A percentile compares a stretch with the other conserved stretches of the same genome.
These are phyloP conservation scores for Obba rivulosa DNA, from an alignment of 768 basidiomycete species.

Conservation along the genomic window DNA sequence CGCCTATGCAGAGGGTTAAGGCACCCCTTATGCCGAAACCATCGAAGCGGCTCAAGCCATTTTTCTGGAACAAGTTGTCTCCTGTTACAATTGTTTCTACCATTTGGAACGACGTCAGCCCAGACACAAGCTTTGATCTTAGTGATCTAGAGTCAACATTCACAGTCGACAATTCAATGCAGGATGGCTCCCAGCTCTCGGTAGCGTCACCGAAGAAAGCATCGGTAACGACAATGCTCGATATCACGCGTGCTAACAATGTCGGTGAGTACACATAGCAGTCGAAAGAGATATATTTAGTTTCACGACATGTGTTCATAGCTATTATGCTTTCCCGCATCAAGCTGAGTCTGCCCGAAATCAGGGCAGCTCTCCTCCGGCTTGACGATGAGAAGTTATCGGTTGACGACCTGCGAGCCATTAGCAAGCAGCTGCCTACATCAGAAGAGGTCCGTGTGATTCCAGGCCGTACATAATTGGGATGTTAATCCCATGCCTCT, in stretches of 20 bases:
- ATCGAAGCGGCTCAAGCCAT: constrained; percentile 67
- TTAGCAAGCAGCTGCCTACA: constrained; percentile 73
- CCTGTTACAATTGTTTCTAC: constrained; percentile 38
- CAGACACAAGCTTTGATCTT: constrained; percentile 44
- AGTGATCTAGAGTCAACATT: constrained; percentile 75
- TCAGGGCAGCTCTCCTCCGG: constrained; percentile 66
- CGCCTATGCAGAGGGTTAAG: constrained; percentile 30
- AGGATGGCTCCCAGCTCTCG: constrained; percentile 37
- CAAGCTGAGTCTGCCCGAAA: constrained; percentile 56
- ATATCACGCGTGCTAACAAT: constrained; percentile 81
- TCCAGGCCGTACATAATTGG: not conserved
- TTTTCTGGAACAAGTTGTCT: constrained; percentile 88
- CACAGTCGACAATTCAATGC: constrained; percentile 43
- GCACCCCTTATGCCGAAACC: constrained; percentile 30
- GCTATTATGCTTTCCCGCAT: constrained; percentile 84
- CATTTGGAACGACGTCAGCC: constrained; percentile 64
- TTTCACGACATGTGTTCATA: constrained; percentile 21
- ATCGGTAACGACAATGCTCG: constrained; percentile 64
- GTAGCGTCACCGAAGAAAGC: constrained; percentile 44
- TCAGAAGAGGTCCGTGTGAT: constrained; percentile 60
- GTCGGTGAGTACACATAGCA: constrained; percentile 45
- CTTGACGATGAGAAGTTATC: constrained; percentile 65
- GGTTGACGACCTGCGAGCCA: constrained; percentile 70
- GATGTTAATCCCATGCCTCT: not conserved
- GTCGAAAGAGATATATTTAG: not conserved